Evolutionary conservation across 2,329 filamentous ascomycete genomes (phyloP).

Genomic region (Zarea fungicola): DNA sequence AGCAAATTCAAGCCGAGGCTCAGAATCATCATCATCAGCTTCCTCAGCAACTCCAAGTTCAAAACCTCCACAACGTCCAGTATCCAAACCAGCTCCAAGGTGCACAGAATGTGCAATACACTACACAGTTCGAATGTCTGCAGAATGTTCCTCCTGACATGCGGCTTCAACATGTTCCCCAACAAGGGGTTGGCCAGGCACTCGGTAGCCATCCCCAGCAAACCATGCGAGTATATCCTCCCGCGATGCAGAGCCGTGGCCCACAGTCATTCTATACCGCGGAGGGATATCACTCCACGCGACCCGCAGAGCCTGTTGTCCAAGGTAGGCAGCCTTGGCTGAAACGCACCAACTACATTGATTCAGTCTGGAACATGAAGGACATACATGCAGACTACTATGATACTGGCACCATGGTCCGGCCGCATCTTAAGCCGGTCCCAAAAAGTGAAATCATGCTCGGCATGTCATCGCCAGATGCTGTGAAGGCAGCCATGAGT

Average conservation of each 20-base stretch:
- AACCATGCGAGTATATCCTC: not conserved
- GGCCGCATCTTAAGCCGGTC: slow-evolving; percentile 1
- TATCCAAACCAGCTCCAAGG: not conserved
- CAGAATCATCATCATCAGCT: not conserved
- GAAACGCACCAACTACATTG: not conserved
- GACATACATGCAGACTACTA: slow-evolving; percentile 2
- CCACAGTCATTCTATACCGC: not conserved
- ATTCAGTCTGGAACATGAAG: slow-evolving; percentile 1
- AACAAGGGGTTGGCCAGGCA: too few species aligned
- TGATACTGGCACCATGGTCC: not conserved
- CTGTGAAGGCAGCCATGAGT: slow-evolving; percentile 5
- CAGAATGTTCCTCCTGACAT: too few species aligned
- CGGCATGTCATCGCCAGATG: slow-evolving; percentile 6
- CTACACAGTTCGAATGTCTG: too few species aligned
- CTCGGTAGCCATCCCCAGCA: not conserved
- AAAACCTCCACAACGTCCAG: not conserved
- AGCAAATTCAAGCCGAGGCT: too few species aligned
- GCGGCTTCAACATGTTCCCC: too few species aligned
- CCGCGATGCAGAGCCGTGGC: not conserved
- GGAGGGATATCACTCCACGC: not conserved
- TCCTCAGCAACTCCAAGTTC: not conserved
- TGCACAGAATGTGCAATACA: not conserved
- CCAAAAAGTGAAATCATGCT: slow-evolving; percentile 5
- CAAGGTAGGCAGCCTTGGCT: not conserved
- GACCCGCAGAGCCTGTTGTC: slow-evolving; percentile 1